phyloP scores from a whole-genome alignment of 495 filamentous ascomycete genomes.

The Penicillium egyptiacum region DNA sequence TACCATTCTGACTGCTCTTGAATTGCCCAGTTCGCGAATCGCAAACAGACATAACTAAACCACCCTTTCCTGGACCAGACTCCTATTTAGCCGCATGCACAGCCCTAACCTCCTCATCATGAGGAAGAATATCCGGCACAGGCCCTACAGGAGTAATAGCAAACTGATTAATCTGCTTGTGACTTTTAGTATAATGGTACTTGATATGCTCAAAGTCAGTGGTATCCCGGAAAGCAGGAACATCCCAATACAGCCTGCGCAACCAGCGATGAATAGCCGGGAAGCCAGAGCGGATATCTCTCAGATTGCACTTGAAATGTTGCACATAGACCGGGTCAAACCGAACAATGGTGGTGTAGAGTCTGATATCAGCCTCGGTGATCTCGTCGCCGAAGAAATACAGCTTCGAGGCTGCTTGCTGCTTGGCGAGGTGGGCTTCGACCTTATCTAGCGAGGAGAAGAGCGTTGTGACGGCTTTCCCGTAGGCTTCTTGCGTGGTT shows the following conservation, averaged over 20 bases:
- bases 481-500: slow-evolving; percentile 76
- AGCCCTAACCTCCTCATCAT: slow-evolving; percentile 61
- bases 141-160: slow-evolving; percentile 67
- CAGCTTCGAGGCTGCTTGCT: slow-evolving; percentile 42
- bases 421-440: slow-evolving; percentile 63
- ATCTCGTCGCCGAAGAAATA: slow-evolving; percentile 67
- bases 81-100: slow-evolving; percentile 38
- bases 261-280: slow-evolving; percentile 69
- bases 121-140: slow-evolving; percentile 58
- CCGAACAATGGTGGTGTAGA: slow-evolving; percentile 80
- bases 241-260: slow-evolving; percentile 67
- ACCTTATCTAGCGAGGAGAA: slow-evolving; percentile 71
- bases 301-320: slow-evolving; percentile 91
- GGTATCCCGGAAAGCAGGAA: slow-evolving; percentile 59
- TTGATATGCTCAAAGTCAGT: slow-evolving; percentile 72
- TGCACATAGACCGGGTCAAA: slow-evolving; percentile 91
- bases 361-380: slow-evolving; percentile 80
- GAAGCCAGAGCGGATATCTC: slow-evolving; percentile 77
- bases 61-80: neutral
- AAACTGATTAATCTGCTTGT: slow-evolving; percentile 66
- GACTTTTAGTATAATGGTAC: slow-evolving; percentile 69
- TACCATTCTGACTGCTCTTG: neutral
- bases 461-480: slow-evolving; percentile 61
- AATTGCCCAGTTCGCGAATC: neutral
- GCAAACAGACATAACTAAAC: neutral